Evolutionary conservation across 2,329 filamentous ascomycete genomes (phyloP).

Genomic region (Hirsutella thompsonii): DNA sequence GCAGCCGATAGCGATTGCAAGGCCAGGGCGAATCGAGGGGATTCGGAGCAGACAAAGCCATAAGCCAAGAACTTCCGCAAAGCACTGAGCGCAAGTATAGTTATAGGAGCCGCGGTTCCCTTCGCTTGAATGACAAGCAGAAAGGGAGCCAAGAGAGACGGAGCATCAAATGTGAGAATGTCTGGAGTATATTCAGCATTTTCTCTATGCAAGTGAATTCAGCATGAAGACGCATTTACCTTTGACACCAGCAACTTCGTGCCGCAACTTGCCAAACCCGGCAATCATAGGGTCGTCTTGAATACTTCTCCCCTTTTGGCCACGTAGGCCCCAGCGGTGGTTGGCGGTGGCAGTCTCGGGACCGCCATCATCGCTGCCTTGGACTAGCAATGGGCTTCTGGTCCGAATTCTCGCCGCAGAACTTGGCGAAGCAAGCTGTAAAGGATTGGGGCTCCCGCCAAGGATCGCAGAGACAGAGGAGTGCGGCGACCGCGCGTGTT

Average conservation of each 20-base stretch:
- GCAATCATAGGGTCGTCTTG: conserved; percentile 95
- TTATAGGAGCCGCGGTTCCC: conserved; percentile 91
- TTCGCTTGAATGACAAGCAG: conserved; percentile 94
- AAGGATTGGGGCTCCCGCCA: conserved; percentile 55
- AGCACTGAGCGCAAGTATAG: conserved; percentile 82
- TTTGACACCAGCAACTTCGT: conserved; percentile 77
- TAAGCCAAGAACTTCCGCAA: conserved; percentile 96
- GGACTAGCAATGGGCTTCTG: conserved; percentile 22
- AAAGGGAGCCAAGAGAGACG: conserved; percentile 82
- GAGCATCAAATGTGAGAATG: conserved; percentile 78
- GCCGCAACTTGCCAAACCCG: conserved; percentile 79
- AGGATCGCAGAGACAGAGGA: conserved; percentile 93
- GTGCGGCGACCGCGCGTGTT: conserved; percentile 90
- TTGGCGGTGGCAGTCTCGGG: conserved; percentile 42
- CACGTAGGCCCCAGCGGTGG: conserved; percentile 84
- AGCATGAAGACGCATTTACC: conserved; percentile 27
- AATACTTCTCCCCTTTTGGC: conserved; percentile 93
- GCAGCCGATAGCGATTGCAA: conserved; percentile 93
- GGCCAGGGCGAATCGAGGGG: conserved; percentile 76
- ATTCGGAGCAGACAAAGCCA: conserved; percentile 72
- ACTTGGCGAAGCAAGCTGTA: conserved; percentile 37
- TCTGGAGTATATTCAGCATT: conserved; percentile 35
- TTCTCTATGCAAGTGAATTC: neutral
- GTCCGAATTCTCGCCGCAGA: conserved; percentile 25
- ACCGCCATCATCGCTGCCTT: conserved; percentile 24